Percentiles rank a stretch among this genome's conserved stretches.
Conservation (phyloP, 2,329 filamentous ascomycete genomes). For the Fusarium sterilihyphosum region DNA sequence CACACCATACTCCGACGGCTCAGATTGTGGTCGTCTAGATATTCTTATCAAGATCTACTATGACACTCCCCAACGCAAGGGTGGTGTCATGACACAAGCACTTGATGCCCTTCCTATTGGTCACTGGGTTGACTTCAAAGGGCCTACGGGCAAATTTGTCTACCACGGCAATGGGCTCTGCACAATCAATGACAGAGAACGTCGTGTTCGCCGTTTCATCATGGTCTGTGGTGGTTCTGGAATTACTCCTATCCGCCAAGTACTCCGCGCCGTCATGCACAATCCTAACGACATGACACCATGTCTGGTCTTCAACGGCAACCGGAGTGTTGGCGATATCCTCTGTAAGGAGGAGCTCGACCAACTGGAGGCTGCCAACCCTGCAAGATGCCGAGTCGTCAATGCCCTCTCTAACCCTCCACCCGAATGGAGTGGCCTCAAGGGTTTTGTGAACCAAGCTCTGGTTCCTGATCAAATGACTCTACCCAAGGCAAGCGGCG, state of each 20-base stretch:
- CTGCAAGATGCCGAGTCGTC: slow-evolving; percentile 69
- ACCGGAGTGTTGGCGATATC: slow-evolving; percentile 82
- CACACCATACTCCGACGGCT: slow-evolving; percentile 78
- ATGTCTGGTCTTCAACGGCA: slow-evolving; percentile 82
- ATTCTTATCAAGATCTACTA: slow-evolving; percentile 87
- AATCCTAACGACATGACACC: slow-evolving; percentile 70
- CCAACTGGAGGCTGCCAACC: slow-evolving; percentile 62
- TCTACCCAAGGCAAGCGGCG: slow-evolving; percentile 45
- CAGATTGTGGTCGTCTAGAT: slow-evolving; percentile 71
- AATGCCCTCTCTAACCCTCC: slow-evolving; percentile 75
- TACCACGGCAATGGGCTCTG: slow-evolving; percentile 77
- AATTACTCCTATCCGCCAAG: slow-evolving; percentile 91
- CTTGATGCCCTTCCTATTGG: slow-evolving; percentile 78
- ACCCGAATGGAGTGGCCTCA: slow-evolving; percentile 73
- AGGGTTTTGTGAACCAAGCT: slow-evolving; percentile 71
- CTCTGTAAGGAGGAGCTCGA: slow-evolving; percentile 80
- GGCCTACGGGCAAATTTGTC: slow-evolving; percentile 85
- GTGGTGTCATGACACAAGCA: slow-evolving; percentile 84
- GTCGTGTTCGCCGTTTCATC: slow-evolving; percentile 73
- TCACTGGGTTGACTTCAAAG: slow-evolving; percentile 84
- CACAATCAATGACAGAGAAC: slow-evolving; percentile 64
- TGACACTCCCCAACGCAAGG: slow-evolving; percentile 63
- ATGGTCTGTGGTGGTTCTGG: slow-evolving; percentile 93
- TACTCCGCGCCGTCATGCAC: slow-evolving; percentile 72
- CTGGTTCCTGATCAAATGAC: slow-evolving; percentile 70